phyloP scores from a whole-genome alignment of 139 green algal genomes.

The Pleodorina starrii region DNA sequence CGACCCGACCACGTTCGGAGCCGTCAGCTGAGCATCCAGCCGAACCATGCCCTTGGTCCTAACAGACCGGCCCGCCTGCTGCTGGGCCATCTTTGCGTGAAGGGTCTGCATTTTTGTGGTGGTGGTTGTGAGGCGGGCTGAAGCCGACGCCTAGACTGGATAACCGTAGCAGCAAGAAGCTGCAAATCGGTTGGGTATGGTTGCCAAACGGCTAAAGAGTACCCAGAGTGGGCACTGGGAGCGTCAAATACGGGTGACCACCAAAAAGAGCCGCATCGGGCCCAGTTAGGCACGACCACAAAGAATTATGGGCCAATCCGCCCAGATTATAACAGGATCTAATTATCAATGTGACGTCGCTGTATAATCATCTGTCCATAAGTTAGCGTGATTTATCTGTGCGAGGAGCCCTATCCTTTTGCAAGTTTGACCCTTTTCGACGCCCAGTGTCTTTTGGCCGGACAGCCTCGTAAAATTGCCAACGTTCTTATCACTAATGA shows the following conservation, averaged over 20 bases:
- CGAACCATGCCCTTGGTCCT: not conserved
- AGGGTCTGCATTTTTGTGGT: slow-evolving; percentile 42
- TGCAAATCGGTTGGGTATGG: not conserved
- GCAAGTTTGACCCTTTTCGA: no score
- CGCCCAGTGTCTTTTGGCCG: no score
- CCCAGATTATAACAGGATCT: no score
- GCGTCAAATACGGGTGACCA: not conserved
- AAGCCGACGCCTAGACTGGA: slow-evolving; percentile 1
- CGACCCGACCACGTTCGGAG: not conserved
- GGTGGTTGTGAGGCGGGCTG: slow-evolving; percentile 14
- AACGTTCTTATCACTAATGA: no score
- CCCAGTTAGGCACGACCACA: not conserved
- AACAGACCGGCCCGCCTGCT: not conserved
- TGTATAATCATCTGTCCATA: no score
- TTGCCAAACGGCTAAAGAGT: slow-evolving; percentile 33
- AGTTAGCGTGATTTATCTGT: no score
- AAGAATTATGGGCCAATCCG: no score
- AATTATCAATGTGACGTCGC: no score
- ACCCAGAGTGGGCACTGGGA: no score
- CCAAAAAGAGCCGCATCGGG: not conserved
- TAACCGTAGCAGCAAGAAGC: slow-evolving; percentile 23
- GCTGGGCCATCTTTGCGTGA: slow-evolving; percentile 33
- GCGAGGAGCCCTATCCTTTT: no score
- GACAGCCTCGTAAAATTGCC: no score
- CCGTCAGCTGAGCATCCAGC: not conserved